Evolutionary conservation across 805 yeast genomes (phyloP).

Genomic region (Candida gorgasii): DNA sequence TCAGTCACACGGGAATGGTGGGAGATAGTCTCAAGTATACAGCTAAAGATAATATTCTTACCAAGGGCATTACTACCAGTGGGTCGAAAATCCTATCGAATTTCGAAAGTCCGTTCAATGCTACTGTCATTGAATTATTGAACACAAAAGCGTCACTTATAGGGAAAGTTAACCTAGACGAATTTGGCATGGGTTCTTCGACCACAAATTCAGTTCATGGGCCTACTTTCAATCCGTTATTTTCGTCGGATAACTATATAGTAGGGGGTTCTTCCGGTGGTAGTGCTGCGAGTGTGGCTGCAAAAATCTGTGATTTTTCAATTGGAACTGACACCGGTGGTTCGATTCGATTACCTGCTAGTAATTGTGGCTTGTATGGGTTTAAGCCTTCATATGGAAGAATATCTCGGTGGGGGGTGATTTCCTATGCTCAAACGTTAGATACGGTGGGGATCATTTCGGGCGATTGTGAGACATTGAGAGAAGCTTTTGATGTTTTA

Average conservation of each 20-base stretch:
- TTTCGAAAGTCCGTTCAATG: slow-evolving; percentile 76
- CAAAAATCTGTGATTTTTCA: slow-evolving; percentile 67
- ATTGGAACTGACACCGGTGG: slow-evolving; percentile 99
- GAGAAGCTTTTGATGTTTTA: slow-evolving; percentile 53
- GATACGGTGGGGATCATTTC: slow-evolving; percentile 91
- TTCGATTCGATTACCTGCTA: slow-evolving; percentile 88
- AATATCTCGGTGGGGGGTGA: slow-evolving; percentile 86
- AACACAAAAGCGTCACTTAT: slow-evolving; percentile 53
- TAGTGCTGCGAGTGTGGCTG: slow-evolving; percentile 87
- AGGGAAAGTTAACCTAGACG: slow-evolving; percentile 93
- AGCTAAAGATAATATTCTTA: slow-evolving; percentile 74
- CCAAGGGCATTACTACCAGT: slow-evolving; percentile 72
- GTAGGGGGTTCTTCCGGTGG: slow-evolving; percentile 98
- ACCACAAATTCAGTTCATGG: slow-evolving; percentile 59
- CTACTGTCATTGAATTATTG: slow-evolving; percentile 68
- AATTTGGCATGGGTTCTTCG: slow-evolving; percentile 95
- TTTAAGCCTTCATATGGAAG: slow-evolving; percentile 95
- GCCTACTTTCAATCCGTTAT: slow-evolving; percentile 54
- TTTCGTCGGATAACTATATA: slow-evolving; percentile 25
- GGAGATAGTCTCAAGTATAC: slow-evolving; percentile 8
- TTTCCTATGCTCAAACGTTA: slow-evolving; percentile 89
- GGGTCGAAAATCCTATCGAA: slow-evolving; percentile 62
- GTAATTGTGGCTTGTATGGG: slow-evolving; percentile 80
- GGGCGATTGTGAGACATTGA: slow-evolving; percentile 44
- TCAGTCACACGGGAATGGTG: not conserved